These are phyloP conservation scores for Rhododendron ovatum DNA, from an alignment of 148 eudicot genomes.

Conservation along the genomic window DNA sequence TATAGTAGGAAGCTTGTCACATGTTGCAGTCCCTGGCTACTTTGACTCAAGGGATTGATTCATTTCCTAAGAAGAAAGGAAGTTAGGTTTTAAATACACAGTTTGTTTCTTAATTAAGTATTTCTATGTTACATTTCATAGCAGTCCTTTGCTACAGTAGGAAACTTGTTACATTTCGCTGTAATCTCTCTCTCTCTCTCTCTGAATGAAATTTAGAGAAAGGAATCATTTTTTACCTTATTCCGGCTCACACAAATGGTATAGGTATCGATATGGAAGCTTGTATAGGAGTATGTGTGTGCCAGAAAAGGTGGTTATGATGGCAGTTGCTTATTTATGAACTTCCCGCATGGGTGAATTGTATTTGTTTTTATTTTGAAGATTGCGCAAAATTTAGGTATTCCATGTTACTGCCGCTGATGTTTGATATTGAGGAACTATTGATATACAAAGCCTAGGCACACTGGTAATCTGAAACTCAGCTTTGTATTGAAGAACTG, in stretches of 20 bases:
- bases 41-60: constrained; percentile 33
- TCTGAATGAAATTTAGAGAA: constrained; percentile 25
- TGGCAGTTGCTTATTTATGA: neutral
- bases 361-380: neutral
- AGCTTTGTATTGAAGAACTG: neutral
- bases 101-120: constrained; percentile 13
- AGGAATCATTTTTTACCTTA: neutral
- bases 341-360: neutral
- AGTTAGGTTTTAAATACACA: constrained; percentile 41
- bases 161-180: constrained; percentile 32
- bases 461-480: neutral
- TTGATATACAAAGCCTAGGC: neutral
- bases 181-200: constrained; percentile 31
- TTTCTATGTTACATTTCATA: constrained; percentile 29
- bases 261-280: neutral
- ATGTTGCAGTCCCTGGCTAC: constrained; percentile 19
- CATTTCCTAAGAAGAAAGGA: constrained; percentile 23
- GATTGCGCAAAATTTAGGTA: neutral
- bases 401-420: neutral
- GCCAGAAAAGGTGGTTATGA: neutral
- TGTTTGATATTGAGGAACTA: neutral
- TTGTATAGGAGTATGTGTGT: neutral
- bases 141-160: constrained; percentile 25
- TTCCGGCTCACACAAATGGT: neutral
- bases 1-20: constrained; percentile 29